A percentile compares a stretch with the other conserved stretches of the same genome.
Evolutionary conservation across 768 basidiomycete species (phyloP).

Genomic region (Roridomyces roridus): DNA sequence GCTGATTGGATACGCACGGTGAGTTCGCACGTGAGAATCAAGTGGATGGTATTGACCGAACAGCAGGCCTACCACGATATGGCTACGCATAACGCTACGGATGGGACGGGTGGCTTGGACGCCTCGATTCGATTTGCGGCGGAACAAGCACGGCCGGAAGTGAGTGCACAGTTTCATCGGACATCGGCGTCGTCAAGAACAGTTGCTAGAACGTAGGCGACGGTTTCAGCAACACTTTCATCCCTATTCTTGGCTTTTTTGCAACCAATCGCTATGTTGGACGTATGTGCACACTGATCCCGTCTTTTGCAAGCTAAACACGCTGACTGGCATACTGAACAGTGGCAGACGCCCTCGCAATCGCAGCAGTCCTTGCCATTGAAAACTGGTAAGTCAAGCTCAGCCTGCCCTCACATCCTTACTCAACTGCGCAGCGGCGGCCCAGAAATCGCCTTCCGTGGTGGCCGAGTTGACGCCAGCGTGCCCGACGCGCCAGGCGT

Average conservation of each 20-base stretch:
- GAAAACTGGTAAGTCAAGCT: not conserved
- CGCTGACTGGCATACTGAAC: too few species aligned
- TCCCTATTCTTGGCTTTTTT: too few species aligned
- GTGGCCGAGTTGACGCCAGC: not conserved
- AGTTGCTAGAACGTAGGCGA: not conserved
- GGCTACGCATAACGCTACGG: conserved; percentile 27
- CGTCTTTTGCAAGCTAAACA: too few species aligned
- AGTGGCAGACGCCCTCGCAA: not conserved
- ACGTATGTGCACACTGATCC: too few species aligned
- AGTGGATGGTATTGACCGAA: not conserved
- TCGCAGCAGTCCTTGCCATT: not conserved
- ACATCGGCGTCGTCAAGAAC: too few species aligned
- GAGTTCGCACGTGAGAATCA: not conserved
- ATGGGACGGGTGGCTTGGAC: conserved; percentile 32
- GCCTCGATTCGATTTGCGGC: conserved; percentile 28
- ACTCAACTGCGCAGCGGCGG: too few species aligned
- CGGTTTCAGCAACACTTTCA: not conserved
- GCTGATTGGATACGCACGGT: conserved; percentile 3
- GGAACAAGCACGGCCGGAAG: conserved; percentile 9
- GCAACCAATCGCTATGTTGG: too few species aligned
- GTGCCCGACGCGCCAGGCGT: not conserved
- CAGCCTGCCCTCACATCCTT: too few species aligned
- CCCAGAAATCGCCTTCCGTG: conserved; percentile 4
- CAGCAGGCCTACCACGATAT: conserved; percentile 31
- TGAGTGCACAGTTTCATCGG: not conserved